Percentiles rank a stretch among this genome's conserved stretches.
Conservation (phyloP, 441 rosid genomes). For the Croton laevigatus region DNA sequence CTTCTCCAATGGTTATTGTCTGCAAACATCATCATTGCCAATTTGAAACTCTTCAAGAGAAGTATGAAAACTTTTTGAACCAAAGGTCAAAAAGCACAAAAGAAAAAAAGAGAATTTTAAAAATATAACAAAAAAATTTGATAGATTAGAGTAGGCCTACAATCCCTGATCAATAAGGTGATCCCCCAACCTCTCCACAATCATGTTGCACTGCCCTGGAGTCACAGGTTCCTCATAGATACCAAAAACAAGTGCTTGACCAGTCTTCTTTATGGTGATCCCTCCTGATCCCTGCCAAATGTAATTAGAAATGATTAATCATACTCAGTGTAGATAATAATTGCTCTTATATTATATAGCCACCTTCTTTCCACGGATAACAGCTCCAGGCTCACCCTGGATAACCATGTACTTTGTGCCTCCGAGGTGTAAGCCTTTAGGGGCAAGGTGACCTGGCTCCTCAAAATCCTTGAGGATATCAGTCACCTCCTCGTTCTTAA, state of each 20-base stretch:
- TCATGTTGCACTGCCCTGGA: conserved; percentile 82
- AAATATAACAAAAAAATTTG: conserved; percentile 5
- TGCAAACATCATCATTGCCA: conserved; percentile 27
- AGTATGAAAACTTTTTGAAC: conserved; percentile 18
- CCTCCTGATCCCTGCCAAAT: conserved; percentile 75
- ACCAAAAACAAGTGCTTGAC: conserved; percentile 60
- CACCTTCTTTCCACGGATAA: conserved; percentile 80
- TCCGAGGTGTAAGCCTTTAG: conserved; percentile 62
- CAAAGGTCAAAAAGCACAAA: conserved; percentile 16
- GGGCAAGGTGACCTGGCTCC: conserved; percentile 68
- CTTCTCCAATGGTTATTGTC: conserved; percentile 27
- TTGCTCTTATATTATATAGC: not conserved
- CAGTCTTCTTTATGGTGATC: conserved; percentile 76
- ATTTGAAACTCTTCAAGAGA: conserved; percentile 8
- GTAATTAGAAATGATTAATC: not conserved
- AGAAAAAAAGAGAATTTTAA: not conserved
- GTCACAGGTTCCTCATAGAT: conserved; percentile 77
- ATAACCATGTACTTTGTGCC: conserved; percentile 77
- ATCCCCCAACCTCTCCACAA: conserved; percentile 87
- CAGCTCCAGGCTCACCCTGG: conserved; percentile 78
- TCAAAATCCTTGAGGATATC: conserved; percentile 64
- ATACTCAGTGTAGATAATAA: not conserved
- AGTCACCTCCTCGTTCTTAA: conserved; percentile 55
- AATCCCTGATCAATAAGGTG: conserved; percentile 71
- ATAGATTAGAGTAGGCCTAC: conserved; percentile 27